These are phyloP conservation scores for Caryopteris hybrid DNA, from an alignment of 305 asterid species.

Conservation along the genomic window DNA sequence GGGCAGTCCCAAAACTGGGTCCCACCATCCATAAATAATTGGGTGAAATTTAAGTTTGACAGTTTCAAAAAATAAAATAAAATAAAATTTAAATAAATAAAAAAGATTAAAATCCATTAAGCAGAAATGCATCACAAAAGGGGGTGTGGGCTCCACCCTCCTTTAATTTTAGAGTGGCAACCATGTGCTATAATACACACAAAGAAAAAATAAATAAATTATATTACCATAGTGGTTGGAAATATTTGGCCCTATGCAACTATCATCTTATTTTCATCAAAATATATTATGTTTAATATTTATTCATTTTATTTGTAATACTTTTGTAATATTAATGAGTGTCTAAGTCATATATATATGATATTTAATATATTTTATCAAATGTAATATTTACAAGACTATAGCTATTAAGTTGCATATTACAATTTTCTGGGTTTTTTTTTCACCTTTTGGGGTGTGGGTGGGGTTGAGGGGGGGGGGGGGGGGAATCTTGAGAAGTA, in stretches of 20 bases:
- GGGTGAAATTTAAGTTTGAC: constrained; percentile 22
- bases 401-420: no score
- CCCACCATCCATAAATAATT: constrained; percentile 20
- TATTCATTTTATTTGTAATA: no score
- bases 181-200: constrained; percentile 25
- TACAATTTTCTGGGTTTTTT: not conserved
- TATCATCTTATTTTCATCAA: not conserved
- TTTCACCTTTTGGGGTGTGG: no score
- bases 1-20: constrained; percentile 36
- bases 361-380: no score
- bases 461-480: no score
- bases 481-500: not conserved
- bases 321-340: no score
- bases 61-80: constrained; percentile 23
- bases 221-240: constrained; percentile 10
- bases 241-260: constrained; percentile 3
- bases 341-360: no score
- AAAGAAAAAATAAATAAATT: not conserved
- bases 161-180: constrained; percentile 21
- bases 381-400: no score
- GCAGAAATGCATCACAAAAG: constrained; percentile 20
- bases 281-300: no score
- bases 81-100: not conserved
- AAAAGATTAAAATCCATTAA: constrained; percentile 22
- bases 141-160: constrained; percentile 24